Evolutionary conservation across 1,284 basidiomycete genomes (phyloP).

Genomic region (Sanghuangporus sanghuang): DNA sequence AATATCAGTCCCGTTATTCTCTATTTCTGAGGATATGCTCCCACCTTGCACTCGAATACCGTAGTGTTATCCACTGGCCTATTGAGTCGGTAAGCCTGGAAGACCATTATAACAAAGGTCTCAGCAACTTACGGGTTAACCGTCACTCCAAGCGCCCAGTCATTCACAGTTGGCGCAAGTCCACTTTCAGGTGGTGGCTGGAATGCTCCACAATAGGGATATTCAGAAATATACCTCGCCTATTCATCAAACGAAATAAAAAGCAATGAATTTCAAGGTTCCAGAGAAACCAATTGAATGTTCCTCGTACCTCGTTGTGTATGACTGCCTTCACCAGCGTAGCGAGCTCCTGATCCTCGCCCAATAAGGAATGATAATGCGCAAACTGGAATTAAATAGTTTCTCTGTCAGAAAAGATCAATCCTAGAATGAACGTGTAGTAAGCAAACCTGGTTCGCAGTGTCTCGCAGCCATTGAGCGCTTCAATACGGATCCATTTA

Average conservation of each 20-base stretch:
- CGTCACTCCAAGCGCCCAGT: conserved; percentile 58
- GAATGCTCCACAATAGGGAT: conserved; percentile 74
- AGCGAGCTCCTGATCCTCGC: conserved; percentile 52
- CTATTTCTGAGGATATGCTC: neutral
- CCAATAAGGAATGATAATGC: conserved; percentile 56
- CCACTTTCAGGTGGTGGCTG: conserved; percentile 72
- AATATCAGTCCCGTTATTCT: neutral
- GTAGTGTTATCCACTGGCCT: conserved; percentile 63
- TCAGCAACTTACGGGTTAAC: conserved; percentile 57
- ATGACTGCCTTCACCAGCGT: conserved; percentile 68
- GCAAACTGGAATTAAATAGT: conserved; percentile 44
- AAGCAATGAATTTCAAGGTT: neutral
- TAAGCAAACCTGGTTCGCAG: conserved; percentile 58
- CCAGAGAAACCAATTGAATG: too few species aligned
- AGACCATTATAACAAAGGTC: neutral
- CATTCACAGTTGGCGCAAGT: conserved; percentile 53
- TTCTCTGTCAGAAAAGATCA: neutral
- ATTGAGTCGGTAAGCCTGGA: neutral
- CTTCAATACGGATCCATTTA: conserved; percentile 16
- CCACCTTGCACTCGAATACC: conserved; percentile 76
- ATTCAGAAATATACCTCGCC: conserved; percentile 64
- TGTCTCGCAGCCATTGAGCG: conserved; percentile 59
- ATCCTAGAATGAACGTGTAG: neutral
- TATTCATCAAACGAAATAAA: neutral
- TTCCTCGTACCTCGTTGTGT: conserved; percentile 48